phyloP scores from a whole-genome alignment of 2,329 filamentous ascomycete species.

The Xylariaceae sp. region DNA sequence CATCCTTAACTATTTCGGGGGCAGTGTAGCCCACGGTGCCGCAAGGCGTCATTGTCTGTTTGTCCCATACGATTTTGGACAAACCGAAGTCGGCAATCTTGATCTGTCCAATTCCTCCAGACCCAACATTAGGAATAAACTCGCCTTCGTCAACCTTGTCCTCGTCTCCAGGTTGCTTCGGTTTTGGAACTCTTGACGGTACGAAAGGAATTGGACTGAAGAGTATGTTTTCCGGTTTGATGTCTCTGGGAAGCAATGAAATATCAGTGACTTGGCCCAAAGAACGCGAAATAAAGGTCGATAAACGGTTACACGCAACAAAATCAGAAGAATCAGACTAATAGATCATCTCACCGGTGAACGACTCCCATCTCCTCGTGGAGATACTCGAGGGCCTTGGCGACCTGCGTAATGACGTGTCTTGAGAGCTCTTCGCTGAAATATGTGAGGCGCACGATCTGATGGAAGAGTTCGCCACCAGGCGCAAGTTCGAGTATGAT shows the following conservation, averaged over 20 bases:
- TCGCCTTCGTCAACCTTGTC: constrained; percentile 97
- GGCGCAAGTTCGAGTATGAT: constrained; percentile 93
- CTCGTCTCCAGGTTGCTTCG: constrained; percentile 82
- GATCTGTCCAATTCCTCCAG: constrained; percentile 88
- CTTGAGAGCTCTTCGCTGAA: constrained; percentile 94
- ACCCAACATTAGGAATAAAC: constrained; percentile 74
- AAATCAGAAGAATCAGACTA: neutral
- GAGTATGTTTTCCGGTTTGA: constrained; percentile 96
- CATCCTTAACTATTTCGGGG: constrained; percentile 97
- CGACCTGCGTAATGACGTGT: constrained; percentile 92
- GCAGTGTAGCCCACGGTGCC: constrained; percentile 97
- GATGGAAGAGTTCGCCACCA: constrained; percentile 95
- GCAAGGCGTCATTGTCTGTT: constrained; percentile 97
- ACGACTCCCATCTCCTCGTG: constrained; percentile 95
- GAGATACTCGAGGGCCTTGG: constrained; percentile 87
- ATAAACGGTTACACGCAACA: neutral
- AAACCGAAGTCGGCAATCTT: constrained; percentile 98
- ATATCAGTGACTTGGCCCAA: neutral
- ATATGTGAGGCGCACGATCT: constrained; percentile 96
- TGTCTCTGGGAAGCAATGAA: constrained; percentile 60
- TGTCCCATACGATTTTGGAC: constrained; percentile 98
- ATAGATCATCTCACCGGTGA: constrained; percentile 67
- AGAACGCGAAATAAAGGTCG: neutral
- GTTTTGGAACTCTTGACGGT: constrained; percentile 75
- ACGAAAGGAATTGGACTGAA: constrained; percentile 84